These are phyloP conservation scores for Anacardium occidentale DNA, from an alignment of 345 rosid species.

Conservation along the genomic window DNA sequence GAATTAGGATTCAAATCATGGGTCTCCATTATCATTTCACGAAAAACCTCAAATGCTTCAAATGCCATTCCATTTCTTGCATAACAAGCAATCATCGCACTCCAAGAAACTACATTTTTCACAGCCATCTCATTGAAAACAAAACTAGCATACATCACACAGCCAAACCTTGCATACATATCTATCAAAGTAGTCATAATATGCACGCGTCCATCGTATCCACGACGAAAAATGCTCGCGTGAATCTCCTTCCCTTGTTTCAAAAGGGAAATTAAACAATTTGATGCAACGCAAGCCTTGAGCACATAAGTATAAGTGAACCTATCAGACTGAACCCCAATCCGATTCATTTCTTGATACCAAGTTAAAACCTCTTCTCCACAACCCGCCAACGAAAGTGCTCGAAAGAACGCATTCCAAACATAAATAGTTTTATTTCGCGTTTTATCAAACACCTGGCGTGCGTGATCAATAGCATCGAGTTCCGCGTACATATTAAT, in stretches of 20 bases:
- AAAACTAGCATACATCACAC: conserved; percentile 47
- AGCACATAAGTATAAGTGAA: conserved; percentile 82
- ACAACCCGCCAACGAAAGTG: conserved; percentile 65
- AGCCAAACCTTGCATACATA: conserved; percentile 81
- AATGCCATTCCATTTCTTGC: conserved; percentile 62
- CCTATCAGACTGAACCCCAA: conserved; percentile 61
- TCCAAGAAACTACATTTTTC: conserved; percentile 86
- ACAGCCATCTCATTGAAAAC: conserved; percentile 61
- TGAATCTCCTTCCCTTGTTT: conserved; percentile 81
- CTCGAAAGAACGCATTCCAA: conserved; percentile 82
- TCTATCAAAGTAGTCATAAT: conserved; percentile 86
- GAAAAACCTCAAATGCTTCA: conserved; percentile 65
- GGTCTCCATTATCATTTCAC: conserved; percentile 56
- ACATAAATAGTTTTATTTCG: conserved; percentile 71
- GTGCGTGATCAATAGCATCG: conserved; percentile 55
- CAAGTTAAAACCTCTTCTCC: conserved; percentile 74
- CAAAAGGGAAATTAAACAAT: conserved; percentile 34
- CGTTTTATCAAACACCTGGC: conserved; percentile 80
- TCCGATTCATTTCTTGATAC: conserved; percentile 62
- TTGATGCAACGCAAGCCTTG: conserved; percentile 78
- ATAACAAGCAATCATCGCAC: conserved; percentile 83
- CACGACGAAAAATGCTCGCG: conserved; percentile 58
- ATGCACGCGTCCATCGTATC: conserved; percentile 60
- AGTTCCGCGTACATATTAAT: conserved; percentile 60
- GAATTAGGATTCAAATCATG: conserved; percentile 58